phyloP scores from a whole-genome alignment of 768 basidiomycete species.

The Collybia sordida region DNA sequence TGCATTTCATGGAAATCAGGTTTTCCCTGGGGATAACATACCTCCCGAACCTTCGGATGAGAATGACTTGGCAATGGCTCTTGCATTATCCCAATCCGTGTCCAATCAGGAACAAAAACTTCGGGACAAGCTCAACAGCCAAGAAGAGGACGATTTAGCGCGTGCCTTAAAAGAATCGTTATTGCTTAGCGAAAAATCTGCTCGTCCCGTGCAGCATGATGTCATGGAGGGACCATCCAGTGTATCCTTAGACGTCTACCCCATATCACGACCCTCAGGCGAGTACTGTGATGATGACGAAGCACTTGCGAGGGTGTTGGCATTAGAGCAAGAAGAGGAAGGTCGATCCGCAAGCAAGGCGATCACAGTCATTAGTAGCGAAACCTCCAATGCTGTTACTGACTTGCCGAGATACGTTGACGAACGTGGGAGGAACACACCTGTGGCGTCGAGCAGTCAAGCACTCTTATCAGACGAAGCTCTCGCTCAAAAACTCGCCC shows the following conservation, averaged over 20 bases:
- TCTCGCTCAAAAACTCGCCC: not conserved
- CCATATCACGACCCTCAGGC: not conserved
- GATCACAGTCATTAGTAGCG: not conserved
- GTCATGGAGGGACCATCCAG: no score
- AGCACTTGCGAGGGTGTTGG: conserved; percentile 20
- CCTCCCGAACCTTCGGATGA: conserved; percentile 21
- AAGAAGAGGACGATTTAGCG: conserved; percentile 69
- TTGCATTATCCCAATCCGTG: conserved; percentile 52
- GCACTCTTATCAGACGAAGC: conserved; percentile 1
- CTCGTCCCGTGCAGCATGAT: not conserved
- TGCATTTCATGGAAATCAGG: no score
- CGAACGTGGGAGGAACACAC: not conserved
- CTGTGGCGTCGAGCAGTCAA: conserved; percentile 1
- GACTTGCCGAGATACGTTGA: not conserved
- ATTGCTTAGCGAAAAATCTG: conserved; percentile 4
- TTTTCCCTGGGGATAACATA: no score
- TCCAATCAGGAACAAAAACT: conserved; percentile 28
- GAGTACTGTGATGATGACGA: conserved; percentile 21
- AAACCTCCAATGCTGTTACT: not conserved
- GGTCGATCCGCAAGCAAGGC: not conserved
- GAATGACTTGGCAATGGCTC: conserved; percentile 44
- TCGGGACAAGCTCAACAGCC: conserved; percentile 31
- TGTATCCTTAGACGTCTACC: no score
- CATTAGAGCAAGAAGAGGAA: conserved; percentile 10
- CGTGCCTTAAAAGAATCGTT: conserved; percentile 60